Base-by-base conservation (phyloP, 2,329 filamentous ascomycete genomes). In the Diaporthe sp. region DNA sequence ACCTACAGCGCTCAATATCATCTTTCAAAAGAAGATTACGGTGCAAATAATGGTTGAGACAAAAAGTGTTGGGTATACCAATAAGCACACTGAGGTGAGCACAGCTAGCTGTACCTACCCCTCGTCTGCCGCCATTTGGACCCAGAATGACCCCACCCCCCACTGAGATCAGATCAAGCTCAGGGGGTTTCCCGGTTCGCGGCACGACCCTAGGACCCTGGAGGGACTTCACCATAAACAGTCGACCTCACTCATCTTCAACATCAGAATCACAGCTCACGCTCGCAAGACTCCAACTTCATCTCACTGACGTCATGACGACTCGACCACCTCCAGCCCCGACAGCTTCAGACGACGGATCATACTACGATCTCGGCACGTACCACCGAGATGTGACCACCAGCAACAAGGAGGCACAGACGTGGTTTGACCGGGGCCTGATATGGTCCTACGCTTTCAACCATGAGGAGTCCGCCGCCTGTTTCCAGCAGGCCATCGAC, bases 361-460 rank as follows among this genome's bases (percentile, higher is more conserved):
- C 78, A 9, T 93, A 94, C 82, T 89, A 94, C 81, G 81, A 94
- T 78, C 89, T 95, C 1, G 93, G 93, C 74, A 80, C 84, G 0
- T 92, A 90, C 80, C 83, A 85, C 44, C 88, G 90, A n/a, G 79
- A 84, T 3, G 85, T 94, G 61, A 91, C 84, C 49, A 91, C 92
- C 0, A 82, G 78, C 22, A 90, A 81, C 78, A 58, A 81, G 4
- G 85, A 87, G 61, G 88, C 91, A 1, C 90, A 94, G 79, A 84
- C 79, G 9, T 95, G 94, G 94, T 95, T 94, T 81, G 87, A 93
- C 80, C 90, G 93, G 4, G 94, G 93, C 3, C 84, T 95, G n/a
- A 86, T 92, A 31, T 95, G 94, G 94, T 88, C 87, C 58, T 95
- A 93, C 81, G 92, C 87, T 31, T 96, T 96, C 85, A 95, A 95